Evolutionary conservation across 139 green algal genomes (phyloP), one percentile per base, ranked within the genome.

Genomic region (Micromonas pusilla): DNA sequence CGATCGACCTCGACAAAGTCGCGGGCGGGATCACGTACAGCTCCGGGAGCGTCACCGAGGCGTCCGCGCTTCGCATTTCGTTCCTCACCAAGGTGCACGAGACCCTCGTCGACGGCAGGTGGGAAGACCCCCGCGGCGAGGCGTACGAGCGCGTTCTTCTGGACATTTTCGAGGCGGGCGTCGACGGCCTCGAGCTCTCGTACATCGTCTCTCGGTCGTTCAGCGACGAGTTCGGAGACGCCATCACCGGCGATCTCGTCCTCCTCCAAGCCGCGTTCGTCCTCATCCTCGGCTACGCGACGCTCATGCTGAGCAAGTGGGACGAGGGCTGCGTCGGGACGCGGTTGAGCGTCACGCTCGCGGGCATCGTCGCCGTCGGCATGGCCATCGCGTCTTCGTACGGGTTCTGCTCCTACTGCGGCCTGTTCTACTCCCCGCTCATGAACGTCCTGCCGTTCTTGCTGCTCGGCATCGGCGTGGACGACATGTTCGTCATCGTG

Each of bases 401-500:
- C 57, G 72, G 72, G 25, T 62, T 78, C 20, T 53, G 54, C 53
- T 70, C 72, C 28, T 68, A 68, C 33, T 53, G 52, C 33, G 72
- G 72, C 0, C 53, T 78, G 13, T 78, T 78, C 72, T 78, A 45
- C 53, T 63, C 32, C 21, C 72, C 72, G 72, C 30, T 78, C 20
- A 78, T 78, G 72, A 68, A 78, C 54, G 72, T 78, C 19, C 53
- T 78, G 52, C 72, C 86, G 6, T 90, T 90, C 72, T 45, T 90
- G 52, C 57, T 90, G 67, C 63, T 90, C 30, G 84, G 86, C 30
- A 79, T 90, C 57, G 86, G 86, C 52, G 78, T 88, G 6, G 86
- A 90, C 65, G 85, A 86, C 75, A 82, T 80, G 21, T 90, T 88
- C 66, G 86, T 90, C 62, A 81, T 90, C 37, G 52, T 88, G 20